These are phyloP conservation scores for Incumbomyces delicatus DNA, from an alignment of 2,329 filamentous ascomycete species.

Conservation along the genomic window DNA sequence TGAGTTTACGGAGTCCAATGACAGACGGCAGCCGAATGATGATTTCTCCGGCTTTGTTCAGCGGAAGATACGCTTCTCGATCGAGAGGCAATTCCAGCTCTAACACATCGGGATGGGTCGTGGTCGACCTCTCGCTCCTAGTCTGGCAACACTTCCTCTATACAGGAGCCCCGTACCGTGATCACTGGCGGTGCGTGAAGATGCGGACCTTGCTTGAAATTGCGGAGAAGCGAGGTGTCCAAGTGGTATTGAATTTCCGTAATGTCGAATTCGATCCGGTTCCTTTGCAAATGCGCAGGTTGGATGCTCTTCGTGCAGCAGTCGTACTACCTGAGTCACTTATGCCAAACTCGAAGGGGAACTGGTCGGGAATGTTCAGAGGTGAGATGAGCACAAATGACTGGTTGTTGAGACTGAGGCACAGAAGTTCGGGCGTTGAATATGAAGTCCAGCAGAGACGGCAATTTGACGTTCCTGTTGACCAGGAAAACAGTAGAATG, in stretches of 20 bases:
- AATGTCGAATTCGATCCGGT: slow-evolving; percentile 4
- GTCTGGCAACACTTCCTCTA: slow-evolving; percentile 7
- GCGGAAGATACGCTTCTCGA: no score
- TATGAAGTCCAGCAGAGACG: slow-evolving; percentile 1
- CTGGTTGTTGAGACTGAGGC: slow-evolving; percentile 4
- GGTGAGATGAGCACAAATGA: slow-evolving; percentile 4
- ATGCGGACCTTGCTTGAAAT: slow-evolving; percentile 3
- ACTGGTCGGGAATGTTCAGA: background rate
- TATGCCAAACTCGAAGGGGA: background rate
- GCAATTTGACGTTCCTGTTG: background rate
- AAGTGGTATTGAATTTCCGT: slow-evolving; percentile 4
- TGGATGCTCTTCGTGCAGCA: background rate
- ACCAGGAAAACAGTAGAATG: slow-evolving; percentile 1
- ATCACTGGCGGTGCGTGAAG: slow-evolving; percentile 3
- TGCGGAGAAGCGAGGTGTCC: background rate
- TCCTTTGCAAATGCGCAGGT: background rate
- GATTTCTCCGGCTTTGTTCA: background rate
- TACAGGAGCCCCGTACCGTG: slow-evolving; percentile 2
- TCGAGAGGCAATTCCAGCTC: no score
- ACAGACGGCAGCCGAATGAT: slow-evolving; percentile 4
- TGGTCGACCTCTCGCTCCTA: slow-evolving; percentile 1
- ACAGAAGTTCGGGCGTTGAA: background rate
- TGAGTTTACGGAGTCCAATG: slow-evolving; percentile 4
- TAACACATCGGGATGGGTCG: background rate
- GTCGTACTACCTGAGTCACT: background rate